Base-by-base conservation (phyloP, 139 green algal species). In the Chlamydomonas incerta region DNA sequence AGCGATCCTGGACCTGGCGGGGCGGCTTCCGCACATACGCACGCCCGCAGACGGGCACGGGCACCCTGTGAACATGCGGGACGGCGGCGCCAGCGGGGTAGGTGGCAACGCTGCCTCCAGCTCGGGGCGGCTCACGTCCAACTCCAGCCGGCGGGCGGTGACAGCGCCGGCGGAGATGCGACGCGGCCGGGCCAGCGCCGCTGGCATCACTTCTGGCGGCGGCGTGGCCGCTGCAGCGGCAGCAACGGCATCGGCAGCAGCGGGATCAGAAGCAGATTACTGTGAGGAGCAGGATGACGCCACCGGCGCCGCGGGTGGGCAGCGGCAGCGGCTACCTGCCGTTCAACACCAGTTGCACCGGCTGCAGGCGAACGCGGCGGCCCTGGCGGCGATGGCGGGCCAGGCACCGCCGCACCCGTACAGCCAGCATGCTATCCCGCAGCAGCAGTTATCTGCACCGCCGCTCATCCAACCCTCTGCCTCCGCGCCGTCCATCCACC, bases 301-400 rank as follows among this genome's bases (percentile, higher is more conserved):
- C 14, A 8, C 50, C 13, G 31, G 9, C 4, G 35, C 34, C 58
- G 57, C 33, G 35, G 35, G 2, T 13, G 31, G 37, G 73, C 52
- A 14, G 74, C 75, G 60, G 15, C 73, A 50, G 6, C 35, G 37
- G 24, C 63, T 74, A n/a, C 77, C 77, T 17, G 41, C 63, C 10
- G 77, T 83, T 29, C 77, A 74, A 6, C 77, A 74, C 29, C 77
- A 83, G 63, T 29, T 74, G 41, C 77, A 74, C 63, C 77, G 77
- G 10, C 24, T 28, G 29, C 63, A 66, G 77, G 77, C 77, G 33
- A 83, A 46, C 5, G 28, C 77, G 2, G 63, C 77, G 6, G 77
- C 77, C 0, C n/a, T 83, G 77, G 77, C 77, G 10, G 14, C 34
- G 1, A 29, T 83, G 29, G 77, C 77, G 8, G 77, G 77, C 18